Conservation (phyloP, 225 moss, liverwort and hornwort species). For the Climacium dendroides region DNA sequence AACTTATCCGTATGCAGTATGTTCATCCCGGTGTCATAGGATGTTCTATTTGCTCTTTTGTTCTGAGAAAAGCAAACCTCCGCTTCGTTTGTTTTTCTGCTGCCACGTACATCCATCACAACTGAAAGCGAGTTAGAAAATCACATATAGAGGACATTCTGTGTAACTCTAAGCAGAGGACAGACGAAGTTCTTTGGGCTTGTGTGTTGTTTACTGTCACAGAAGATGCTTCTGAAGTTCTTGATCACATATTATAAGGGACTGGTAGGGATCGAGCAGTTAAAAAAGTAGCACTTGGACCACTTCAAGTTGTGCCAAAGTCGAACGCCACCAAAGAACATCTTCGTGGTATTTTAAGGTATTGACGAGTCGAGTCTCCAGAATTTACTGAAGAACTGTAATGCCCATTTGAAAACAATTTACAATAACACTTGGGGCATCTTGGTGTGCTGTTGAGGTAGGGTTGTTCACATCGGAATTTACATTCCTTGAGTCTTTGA, state of each 20-base stretch:
- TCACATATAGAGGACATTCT: not conserved
- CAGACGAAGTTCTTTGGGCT: not conserved
- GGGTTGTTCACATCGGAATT: not conserved
- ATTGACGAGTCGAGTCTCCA: not conserved
- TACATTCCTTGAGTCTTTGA: not conserved
- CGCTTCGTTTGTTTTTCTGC: not conserved
- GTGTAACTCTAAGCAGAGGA: not conserved
- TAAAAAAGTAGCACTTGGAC: conserved; percentile 41
- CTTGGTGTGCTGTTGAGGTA: not conserved
- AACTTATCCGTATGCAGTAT: not conserved
- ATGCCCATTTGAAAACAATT: not conserved
- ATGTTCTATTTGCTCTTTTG: not conserved
- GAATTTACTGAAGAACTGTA: not conserved
- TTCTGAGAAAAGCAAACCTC: not conserved
- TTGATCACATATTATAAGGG: conserved; percentile 23
- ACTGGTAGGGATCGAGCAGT: conserved; percentile 64
- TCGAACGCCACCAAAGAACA: conserved; percentile 79
- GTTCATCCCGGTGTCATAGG: not conserved
- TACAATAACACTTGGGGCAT: not conserved
- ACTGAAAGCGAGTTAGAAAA: not conserved
- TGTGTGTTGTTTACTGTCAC: not conserved
- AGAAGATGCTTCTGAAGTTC: conserved; percentile 26
- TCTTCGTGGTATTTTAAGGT: conserved; percentile 78
- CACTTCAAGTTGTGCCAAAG: conserved; percentile 59
- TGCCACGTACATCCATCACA: not conserved